phyloP scores from a whole-genome alignment of 441 rosid genomes.

The Gossypium aridum region DNA sequence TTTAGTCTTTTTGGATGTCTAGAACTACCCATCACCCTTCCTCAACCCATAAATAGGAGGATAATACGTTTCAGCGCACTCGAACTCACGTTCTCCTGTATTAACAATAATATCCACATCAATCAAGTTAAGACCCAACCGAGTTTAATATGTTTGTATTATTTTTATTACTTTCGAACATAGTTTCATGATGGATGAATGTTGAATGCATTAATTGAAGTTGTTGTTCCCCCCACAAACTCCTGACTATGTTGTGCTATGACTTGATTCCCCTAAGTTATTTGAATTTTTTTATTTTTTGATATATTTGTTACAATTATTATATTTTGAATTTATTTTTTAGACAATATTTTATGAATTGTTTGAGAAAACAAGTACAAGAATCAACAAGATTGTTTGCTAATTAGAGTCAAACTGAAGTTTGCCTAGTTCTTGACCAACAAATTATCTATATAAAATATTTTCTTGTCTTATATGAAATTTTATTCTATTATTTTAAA shows the following conservation, averaged over 20 bases:
- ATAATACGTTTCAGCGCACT: too few species aligned
- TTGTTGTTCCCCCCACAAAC: conserved; percentile 15
- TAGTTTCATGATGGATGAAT: neutral
- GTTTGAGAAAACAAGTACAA: neutral
- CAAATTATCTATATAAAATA: neutral
- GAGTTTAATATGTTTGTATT: too few species aligned
- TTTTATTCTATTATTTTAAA: neutral
- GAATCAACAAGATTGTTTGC: neutral
- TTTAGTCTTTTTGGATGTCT: too few species aligned
- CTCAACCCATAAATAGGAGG: too few species aligned
- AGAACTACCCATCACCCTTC: too few species aligned
- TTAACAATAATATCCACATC: too few species aligned
- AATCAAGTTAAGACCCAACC: too few species aligned
- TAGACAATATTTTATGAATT: neutral
- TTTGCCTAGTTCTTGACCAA: neutral
- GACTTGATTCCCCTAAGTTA: conserved; percentile 16
- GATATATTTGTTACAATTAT: conserved; percentile 9
- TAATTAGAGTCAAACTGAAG: neutral
- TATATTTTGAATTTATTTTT: conserved; percentile 21
- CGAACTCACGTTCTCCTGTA: too few species aligned
- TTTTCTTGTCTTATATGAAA: neutral
- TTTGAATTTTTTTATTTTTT: neutral
- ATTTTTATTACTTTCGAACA: neutral
- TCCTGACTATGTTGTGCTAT: conserved; percentile 25
- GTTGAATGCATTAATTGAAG: conserved; percentile 13